Base-by-base conservation (phyloP, 2,329 filamentous ascomycete genomes). In the Huntiella omanensis region DNA sequence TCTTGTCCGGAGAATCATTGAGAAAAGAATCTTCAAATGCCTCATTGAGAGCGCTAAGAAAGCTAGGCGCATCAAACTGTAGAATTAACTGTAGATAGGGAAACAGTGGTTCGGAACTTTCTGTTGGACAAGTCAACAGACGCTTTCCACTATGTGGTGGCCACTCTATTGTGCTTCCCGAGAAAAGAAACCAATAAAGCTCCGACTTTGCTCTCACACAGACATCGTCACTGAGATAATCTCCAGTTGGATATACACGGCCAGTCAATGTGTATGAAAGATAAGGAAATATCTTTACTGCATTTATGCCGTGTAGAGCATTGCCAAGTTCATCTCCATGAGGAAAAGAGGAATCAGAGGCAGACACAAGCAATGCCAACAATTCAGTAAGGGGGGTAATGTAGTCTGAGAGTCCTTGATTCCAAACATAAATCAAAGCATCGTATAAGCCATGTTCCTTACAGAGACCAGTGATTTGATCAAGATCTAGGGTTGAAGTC, bases 351-450 rank as follows among this genome's bases (percentile, higher is more conserved):
- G 74, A 69, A 8, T 70, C 70, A 47, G 70, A 68, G n/a, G 73
- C 60, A 22, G 67, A 74, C 53, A 71, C 63, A 32, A 82, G 59
- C n/a, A 95, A 66, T 11, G 73, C 66, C 42, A 93, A 65, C 2
- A 98, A 71, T 51, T 95, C 86, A 53, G 85, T 80, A 48, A 96
- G 67, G 1, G 91, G 88, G 1, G 87, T 92, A 51, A 95, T 78
- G 55, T 92, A 95, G 60, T 98, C 92, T 51, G 69, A 67, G 22
- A 98, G 66, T 2, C 85, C 86, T 59, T 84, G 80, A 50, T 93
- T 96, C 91, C 91, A 98, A 47, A 98, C 83, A 58, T 96, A 95
- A 38, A 92, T 86, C 48, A 95, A 73, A 2, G 91, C 92, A 61
- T 98, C 92, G 57, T 95, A 98, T 3, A 98, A 71, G 53, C 81